Evolutionary conservation across 2,329 filamentous ascomycete genomes (phyloP).

Genomic region (Cercospora berteroae): DNA sequence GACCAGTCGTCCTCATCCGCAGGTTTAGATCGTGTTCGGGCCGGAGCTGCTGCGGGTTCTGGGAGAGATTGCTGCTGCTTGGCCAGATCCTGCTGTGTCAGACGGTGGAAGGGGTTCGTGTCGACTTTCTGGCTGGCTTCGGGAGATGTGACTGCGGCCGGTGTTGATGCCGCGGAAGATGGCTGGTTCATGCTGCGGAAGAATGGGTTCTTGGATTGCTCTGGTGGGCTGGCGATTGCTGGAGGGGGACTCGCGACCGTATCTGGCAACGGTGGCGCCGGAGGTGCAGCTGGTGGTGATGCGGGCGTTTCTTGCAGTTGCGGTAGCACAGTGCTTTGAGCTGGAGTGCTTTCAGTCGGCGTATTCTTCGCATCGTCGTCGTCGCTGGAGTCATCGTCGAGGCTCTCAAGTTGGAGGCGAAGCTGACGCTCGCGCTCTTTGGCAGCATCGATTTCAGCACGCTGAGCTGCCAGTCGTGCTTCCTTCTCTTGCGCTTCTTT

Average conservation of each 20-base stretch:
- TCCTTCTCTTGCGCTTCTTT: constrained; percentile 88
- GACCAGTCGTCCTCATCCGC: constrained; percentile 75
- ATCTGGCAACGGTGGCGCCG: constrained; percentile 28
- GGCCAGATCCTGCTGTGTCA: constrained; percentile 63
- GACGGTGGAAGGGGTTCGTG: constrained; percentile 95
- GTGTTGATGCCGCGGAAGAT: constrained; percentile 39
- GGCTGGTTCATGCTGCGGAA: constrained; percentile 78
- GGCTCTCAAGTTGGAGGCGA: constrained; percentile 78
- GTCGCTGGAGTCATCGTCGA: constrained; percentile 73
- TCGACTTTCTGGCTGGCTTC: constrained; percentile 53
- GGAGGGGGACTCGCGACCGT: constrained; percentile 19
- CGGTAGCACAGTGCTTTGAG: constrained; percentile 56
- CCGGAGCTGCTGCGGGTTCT: constrained; percentile 46
- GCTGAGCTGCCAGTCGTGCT: constrained; percentile 74
- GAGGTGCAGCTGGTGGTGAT: constrained; percentile 45
- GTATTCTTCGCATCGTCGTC: constrained; percentile 64
- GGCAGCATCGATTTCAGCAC: constrained; percentile 88
- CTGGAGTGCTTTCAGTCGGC: constrained; percentile 59
- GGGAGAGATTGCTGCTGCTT: constrained; percentile 50
- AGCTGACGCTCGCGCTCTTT: constrained; percentile 87
- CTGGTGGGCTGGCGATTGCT: constrained; percentile 50
- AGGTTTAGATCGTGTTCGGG: constrained; percentile 56
- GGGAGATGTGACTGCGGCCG: constrained; percentile 44
- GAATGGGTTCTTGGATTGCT: constrained; percentile 91
- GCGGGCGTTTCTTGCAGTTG: constrained; percentile 51